These are phyloP conservation scores for Entomortierella parvispora DNA, from an alignment of 192 early-diverging fungal genomes.

Conservation along the genomic window DNA sequence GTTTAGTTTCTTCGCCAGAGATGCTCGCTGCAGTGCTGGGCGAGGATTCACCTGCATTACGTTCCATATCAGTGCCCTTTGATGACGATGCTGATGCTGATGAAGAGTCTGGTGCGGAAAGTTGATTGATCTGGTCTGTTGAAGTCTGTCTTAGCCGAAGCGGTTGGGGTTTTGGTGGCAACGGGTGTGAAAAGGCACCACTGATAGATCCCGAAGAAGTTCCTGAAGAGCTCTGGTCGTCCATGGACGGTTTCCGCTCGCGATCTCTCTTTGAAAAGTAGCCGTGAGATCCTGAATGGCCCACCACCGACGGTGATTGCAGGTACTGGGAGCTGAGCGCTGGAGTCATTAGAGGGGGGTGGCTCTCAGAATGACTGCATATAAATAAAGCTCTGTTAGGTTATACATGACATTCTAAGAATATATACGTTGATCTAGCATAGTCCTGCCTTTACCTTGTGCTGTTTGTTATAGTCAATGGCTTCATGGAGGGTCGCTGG, in stretches of 20 bases:
- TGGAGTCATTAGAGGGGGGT: constrained; percentile 25
- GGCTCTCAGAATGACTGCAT: constrained; percentile 12
- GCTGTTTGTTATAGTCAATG: constrained; percentile 29
- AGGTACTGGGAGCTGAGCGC: constrained; percentile 35
- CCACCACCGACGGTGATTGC: constrained; percentile 37
- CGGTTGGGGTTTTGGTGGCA: constrained; percentile 42
- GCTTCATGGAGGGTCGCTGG: constrained; percentile 23
- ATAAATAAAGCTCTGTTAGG: no score
- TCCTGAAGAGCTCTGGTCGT: constrained; percentile 20
- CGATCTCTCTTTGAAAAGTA: constrained; percentile 48
- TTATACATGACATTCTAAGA: not conserved
- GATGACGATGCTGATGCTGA: not conserved
- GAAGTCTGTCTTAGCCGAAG: constrained; percentile 26
- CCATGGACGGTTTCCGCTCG: constrained; percentile 39
- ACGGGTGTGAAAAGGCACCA: constrained; percentile 35
- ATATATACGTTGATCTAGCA: no score
- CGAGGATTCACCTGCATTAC: not conserved
- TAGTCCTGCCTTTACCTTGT: not conserved
- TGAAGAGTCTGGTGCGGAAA: constrained; percentile 2
- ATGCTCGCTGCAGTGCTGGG: not conserved
- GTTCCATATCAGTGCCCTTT: constrained; percentile 13
- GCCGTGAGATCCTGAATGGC: constrained; percentile 28
- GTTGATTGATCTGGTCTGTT: constrained; percentile 6
- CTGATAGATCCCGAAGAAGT: not conserved
- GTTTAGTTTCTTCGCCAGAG: no score